Conservation (phyloP, 495 filamentous ascomycete genomes). For the Acidomyces sp. region DNA sequence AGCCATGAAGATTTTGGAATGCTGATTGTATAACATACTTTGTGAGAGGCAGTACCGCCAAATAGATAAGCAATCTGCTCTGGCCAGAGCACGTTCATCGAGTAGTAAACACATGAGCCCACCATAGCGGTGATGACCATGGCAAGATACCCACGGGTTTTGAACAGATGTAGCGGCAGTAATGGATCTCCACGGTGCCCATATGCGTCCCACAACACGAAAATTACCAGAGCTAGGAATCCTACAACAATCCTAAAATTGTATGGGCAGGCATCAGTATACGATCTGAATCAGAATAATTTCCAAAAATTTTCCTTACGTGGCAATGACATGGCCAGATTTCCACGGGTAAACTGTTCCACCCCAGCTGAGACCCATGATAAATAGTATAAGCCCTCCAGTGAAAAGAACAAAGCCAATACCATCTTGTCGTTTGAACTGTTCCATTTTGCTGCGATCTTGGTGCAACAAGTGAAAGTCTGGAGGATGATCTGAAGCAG, state of each 20-base stretch:
- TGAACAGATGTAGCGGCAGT: constrained; percentile 28
- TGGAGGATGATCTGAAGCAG: constrained; percentile 22
- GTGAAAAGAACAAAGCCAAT: constrained; percentile 27
- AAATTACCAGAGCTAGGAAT: constrained; percentile 29
- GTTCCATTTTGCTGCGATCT: constrained; percentile 20
- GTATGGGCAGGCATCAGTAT: too few relatives aligned
- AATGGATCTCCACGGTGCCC: constrained; percentile 23
- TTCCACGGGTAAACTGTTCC: constrained; percentile 38
- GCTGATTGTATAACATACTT: neutral
- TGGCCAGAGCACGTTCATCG: constrained; percentile 22
- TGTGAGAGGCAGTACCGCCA: constrained; percentile 4
- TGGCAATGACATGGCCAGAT: constrained; percentile 35
- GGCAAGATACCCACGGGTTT: constrained; percentile 24
- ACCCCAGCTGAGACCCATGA: constrained; percentile 34
- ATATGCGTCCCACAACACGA: constrained; percentile 31
- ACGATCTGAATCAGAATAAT: too few relatives aligned
- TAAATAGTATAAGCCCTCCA: constrained; percentile 26
- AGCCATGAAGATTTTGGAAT: neutral
- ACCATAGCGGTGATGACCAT: constrained; percentile 22
- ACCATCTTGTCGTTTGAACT: constrained; percentile 30
- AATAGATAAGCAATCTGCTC: constrained; percentile 9
- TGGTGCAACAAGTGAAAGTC: constrained; percentile 23
- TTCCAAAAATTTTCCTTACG: too few relatives aligned
- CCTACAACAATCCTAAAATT: constrained; percentile 36
- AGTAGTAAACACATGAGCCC: constrained; percentile 28